A percentile compares a stretch with the other conserved stretches of the same genome.
Evolutionary conservation across 2,329 filamentous ascomycete species (phyloP).

Genomic region (Neofusicoccum cordaticola): DNA sequence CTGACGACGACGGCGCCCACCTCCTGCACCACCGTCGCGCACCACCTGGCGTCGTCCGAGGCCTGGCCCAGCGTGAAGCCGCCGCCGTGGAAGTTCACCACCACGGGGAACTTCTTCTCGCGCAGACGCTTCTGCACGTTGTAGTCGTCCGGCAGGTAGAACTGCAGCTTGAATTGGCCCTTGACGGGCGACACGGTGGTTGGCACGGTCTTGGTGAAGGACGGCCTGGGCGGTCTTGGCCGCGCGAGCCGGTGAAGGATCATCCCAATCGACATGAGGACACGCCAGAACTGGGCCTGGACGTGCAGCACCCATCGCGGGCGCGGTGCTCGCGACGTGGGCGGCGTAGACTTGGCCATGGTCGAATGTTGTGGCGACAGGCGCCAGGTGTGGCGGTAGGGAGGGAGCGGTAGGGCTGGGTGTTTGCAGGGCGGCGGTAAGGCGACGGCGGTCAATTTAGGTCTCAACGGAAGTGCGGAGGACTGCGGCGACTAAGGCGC

Average conservation of each 20-base stretch:
- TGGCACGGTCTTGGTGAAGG: slow-evolving; percentile 57
- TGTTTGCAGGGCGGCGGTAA: neutral
- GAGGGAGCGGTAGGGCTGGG: neutral
- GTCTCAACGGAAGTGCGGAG: neutral
- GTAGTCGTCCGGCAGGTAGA: slow-evolving; percentile 59
- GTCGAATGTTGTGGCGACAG: neutral
- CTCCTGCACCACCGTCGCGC: slow-evolving; percentile 53
- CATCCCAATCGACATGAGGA: slow-evolving; percentile 68
- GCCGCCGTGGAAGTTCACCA: slow-evolving; percentile 64
- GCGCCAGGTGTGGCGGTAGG: neutral
- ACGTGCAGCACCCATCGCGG: slow-evolving; percentile 60
- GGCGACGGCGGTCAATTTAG: neutral
- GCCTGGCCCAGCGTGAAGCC: slow-evolving; percentile 61
- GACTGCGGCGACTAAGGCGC: neutral
- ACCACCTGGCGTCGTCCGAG: slow-evolving; percentile 62
- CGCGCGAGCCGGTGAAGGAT: slow-evolving; percentile 61
- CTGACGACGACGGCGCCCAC: slow-evolving; percentile 58
- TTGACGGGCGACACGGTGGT: slow-evolving; percentile 47
- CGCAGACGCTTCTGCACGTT: slow-evolving; percentile 40
- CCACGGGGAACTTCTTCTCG: slow-evolving; percentile 52
- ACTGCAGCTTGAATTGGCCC: slow-evolving; percentile 54
- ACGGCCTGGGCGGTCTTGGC: slow-evolving; percentile 59
- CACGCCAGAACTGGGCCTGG: slow-evolving; percentile 65
- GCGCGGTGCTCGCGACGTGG: slow-evolving; percentile 23
- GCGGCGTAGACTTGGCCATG: slow-evolving; percentile 8